These are phyloP conservation scores for Backusella parvicylindrica DNA, from an alignment of 192 early-diverging fungal species.

Conservation along the genomic window DNA sequence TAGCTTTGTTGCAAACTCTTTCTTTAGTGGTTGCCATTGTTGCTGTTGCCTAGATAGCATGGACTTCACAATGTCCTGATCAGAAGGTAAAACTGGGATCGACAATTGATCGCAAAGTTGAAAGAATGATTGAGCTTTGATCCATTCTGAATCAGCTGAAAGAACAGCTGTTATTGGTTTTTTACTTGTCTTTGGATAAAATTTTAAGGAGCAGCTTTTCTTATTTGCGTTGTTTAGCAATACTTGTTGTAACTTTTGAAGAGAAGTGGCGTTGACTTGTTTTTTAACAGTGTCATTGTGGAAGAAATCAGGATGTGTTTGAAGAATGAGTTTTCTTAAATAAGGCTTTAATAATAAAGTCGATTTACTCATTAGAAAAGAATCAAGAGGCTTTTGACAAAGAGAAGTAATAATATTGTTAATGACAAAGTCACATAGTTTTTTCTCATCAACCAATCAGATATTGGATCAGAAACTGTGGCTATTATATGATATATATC, in stretches of 20 bases:
- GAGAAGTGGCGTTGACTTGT: not conserved
- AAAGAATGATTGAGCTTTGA: conserved; percentile 12
- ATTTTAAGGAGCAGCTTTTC: not conserved
- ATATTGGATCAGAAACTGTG: too few relatives aligned
- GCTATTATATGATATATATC: too few relatives aligned
- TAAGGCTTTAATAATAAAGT: conserved; percentile 21
- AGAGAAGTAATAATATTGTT: too few relatives aligned
- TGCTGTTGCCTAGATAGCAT: not conserved
- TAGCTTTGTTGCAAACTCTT: conserved; percentile 22
- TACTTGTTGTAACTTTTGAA: conserved; percentile 15
- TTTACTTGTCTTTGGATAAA: conserved; percentile 1
- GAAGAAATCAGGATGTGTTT: conserved; percentile 29
- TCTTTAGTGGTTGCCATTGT: not conserved
- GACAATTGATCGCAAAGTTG: conserved; percentile 16
- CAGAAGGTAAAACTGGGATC: conserved; percentile 1
- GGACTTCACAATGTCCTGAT: conserved; percentile 3
- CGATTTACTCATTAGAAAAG: conserved; percentile 6
- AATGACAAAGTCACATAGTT: too few relatives aligned
- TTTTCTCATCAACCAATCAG: too few relatives aligned
- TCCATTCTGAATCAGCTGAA: conserved; percentile 13
- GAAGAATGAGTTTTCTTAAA: conserved; percentile 20
- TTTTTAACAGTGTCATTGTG: conserved; percentile 16
- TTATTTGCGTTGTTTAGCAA: not conserved
- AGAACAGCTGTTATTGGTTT: not conserved
- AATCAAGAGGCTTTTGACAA: not conserved